Evolutionary conservation across 495 filamentous ascomycete species (phyloP), one percentile per base, ranked within the genome.

Genomic region (Thozetella sp.): DNA sequence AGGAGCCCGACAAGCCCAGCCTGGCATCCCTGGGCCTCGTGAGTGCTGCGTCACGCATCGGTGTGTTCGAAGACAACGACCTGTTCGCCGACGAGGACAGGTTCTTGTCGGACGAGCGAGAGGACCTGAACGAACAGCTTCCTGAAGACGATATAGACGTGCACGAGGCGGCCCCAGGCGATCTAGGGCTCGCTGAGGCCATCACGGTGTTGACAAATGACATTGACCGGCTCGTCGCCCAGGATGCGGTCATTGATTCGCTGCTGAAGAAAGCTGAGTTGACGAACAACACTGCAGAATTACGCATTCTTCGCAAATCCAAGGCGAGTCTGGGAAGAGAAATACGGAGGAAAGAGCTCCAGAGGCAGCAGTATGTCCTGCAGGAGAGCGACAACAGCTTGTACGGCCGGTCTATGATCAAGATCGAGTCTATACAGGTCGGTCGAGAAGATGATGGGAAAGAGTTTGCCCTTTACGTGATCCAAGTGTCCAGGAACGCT

Each of bases 381-480:
- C 96, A 99, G 71, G 94, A 98, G 71, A 97, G 93, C 68, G 96
- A 98, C 67, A 99, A 98, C 73, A 97, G 93, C 71, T 79, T 99
- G 43, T 97, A 95, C 71, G 95, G 95, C 17, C 89, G 95, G 13
- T 93, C 95, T 2, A 90, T 85, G 3, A 86, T 98, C 60, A 88
- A 83, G 55, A 97, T 99, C 74, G 93, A 91, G 70, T 90, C 90
- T 1, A 93, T 96, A 59, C 92, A 95, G 71, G 91, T 97, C 48
- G 95, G 92, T 19, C 90, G 84, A 59, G 93, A 97, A 59, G 90
- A 94, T 27, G 93, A 97, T 60, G 95, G 94, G 20, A 91, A 91
- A 64, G 95, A 98, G 69, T 98, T 89, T 67, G 96, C 93, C 20
- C 78, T 97, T 55, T 99, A 99, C 70, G 88, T 96, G 30, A 86